phyloP scores from a whole-genome alignment of 192 early-diverging fungal species.

The Coemansia sp. region DNA sequence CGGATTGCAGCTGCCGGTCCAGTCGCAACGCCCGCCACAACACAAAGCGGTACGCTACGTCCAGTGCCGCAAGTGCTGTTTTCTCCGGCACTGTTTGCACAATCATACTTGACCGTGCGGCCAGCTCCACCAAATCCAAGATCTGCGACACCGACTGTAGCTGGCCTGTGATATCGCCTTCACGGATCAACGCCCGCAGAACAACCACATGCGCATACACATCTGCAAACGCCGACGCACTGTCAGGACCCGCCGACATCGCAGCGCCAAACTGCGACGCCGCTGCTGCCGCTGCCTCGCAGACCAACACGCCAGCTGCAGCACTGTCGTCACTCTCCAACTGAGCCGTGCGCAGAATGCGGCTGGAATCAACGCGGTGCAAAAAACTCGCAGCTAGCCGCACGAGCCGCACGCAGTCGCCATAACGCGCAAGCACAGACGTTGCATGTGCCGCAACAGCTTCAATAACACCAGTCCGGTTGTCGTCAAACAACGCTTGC shows the following conservation, averaged over 20 bases:
- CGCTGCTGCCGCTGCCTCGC: slow-evolving; percentile 19
- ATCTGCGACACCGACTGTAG: slow-evolving; percentile 11
- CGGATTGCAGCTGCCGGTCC: slow-evolving; percentile 12
- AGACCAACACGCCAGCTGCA: slow-evolving; percentile 14
- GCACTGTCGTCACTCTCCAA: neutral
- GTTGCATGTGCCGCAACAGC: slow-evolving; percentile 11
- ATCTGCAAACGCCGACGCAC: slow-evolving; percentile 13
- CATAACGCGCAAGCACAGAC: slow-evolving; percentile 32
- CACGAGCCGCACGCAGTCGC: slow-evolving; percentile 27
- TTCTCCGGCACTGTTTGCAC: slow-evolving; percentile 21
- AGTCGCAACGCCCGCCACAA: slow-evolving; percentile 39
- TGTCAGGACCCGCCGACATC: slow-evolving; percentile 13
- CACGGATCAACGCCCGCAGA: slow-evolving; percentile 30
- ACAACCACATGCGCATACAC: slow-evolving; percentile 24
- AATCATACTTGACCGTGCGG: slow-evolving; percentile 9
- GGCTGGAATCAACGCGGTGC: slow-evolving; percentile 36
- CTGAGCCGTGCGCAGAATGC: slow-evolving; percentile 15
- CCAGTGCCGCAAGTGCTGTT: slow-evolving; percentile 27
- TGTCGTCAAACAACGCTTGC: slow-evolving; percentile 46
- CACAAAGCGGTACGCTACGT: slow-evolving; percentile 30
- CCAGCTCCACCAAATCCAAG: slow-evolving; percentile 20
- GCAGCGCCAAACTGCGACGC: slow-evolving; percentile 15
- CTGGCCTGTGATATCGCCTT: slow-evolving; percentile 23
- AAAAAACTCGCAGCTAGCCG: slow-evolving; percentile 26
- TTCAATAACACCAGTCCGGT: slow-evolving; percentile 15